Evolutionary conservation across 2,329 filamentous ascomycete genomes (phyloP), one percentile per base, ranked within the genome.

Genomic region (Stylonectria norvegica): DNA sequence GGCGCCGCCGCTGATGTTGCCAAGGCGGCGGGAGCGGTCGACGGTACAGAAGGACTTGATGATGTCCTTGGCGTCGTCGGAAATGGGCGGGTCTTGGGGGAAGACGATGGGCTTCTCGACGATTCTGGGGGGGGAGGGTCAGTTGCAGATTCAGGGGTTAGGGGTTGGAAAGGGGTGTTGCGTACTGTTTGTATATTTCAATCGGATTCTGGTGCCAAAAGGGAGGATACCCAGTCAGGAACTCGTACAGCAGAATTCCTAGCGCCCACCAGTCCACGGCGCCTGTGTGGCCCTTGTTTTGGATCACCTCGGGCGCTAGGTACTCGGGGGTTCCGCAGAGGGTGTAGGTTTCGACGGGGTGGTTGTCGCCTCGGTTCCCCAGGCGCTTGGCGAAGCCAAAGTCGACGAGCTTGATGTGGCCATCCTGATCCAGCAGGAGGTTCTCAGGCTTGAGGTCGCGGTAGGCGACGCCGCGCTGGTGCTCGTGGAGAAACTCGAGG

Each of bases 231-330:
- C 87, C 87, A 8, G 87, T 89, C 34, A 91, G 68, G 59, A 91
- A 91, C 60, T 93, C 87, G 63, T 89, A 91, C 43, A 91, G 82
- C 41, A 93, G 66, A 51, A 91, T 89, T 18, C 87, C 87, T 52
- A 93, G 72, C 1, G 87, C 86, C 87, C 87, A 91, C 86, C 86
- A 91, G 69, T 91, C 86, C 23, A 91, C 86, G 11, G 86, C 85
- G 3, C 78, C 81, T 3, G 78, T 83, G 58, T 85, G 81, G 10
- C 85, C 86, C 60, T 87, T 89, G 61, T 88, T 89, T 50, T 88
- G 80, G 52, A 91, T 90, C 29, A 91, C 86, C 67, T 91, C 86
- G 5, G 86, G 86, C 2, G 86, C 86, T 32, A 91, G 79, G 62
- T 91, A 91, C 60, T 91, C 86, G 32, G 86, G 86, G 2, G 86